phyloP scores from a whole-genome alignment of 768 basidiomycete species.

The Lentinula detonsa region DNA sequence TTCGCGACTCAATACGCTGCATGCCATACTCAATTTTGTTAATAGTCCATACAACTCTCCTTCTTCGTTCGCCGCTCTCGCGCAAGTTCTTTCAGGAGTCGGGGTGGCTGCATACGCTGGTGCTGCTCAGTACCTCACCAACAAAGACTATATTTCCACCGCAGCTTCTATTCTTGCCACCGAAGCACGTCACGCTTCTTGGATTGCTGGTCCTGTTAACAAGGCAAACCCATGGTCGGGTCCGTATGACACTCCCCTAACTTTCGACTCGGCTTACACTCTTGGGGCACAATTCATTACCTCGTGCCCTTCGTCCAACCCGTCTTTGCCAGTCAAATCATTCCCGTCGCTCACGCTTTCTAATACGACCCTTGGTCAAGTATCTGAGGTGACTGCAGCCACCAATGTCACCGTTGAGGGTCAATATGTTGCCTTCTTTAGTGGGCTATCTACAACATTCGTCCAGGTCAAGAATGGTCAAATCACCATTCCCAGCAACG shows the following conservation, averaged over 20 bases:
- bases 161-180: slow-evolving; percentile 45
- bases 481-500: background rate
- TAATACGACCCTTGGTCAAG: slow-evolving; percentile 21
- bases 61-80: slow-evolving; percentile 40
- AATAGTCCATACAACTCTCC: slow-evolving; percentile 38
- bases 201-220: slow-evolving; percentile 49
- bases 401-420: slow-evolving; percentile 6
- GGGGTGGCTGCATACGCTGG: slow-evolving; percentile 41
- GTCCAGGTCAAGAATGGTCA: background rate
- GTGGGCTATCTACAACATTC: slow-evolving; percentile 25
- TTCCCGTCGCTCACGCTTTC: slow-evolving; percentile 37
- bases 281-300: slow-evolving; percentile 39
- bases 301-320: slow-evolving; percentile 42
- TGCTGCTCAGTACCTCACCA: slow-evolving; percentile 35
- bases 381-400: slow-evolving; percentile 18
- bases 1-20: background rate
- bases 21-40: background rate
- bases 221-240: slow-evolving; percentile 49
- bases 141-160: slow-evolving; percentile 33
- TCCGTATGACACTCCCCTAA: slow-evolving; percentile 36
- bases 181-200: slow-evolving; percentile 58
- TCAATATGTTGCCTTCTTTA: slow-evolving; percentile 34
- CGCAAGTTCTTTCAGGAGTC: slow-evolving; percentile 48
- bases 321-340: slow-evolving; percentile 37
- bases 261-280: slow-evolving; percentile 38